Base-by-base conservation (phyloP, 768 basidiomycete genomes). In the Serendipita sp. region DNA sequence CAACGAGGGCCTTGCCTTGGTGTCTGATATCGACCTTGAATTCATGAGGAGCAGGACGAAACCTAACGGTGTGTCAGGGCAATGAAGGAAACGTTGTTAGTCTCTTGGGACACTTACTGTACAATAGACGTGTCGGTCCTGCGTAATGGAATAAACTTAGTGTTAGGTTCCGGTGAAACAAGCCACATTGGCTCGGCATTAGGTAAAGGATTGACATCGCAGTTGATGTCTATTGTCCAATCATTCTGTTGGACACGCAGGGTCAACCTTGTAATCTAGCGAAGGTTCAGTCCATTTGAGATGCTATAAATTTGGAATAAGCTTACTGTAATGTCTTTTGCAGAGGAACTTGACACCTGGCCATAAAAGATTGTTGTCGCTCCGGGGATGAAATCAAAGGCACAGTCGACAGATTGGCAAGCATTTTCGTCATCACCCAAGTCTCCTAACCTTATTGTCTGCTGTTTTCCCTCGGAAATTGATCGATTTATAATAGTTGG, bases 211-310 rank as follows among this genome's bases (percentile, higher is more conserved):
- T 73, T 74, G 1, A 80, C 77, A 23, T 78, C 74, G 62, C 84
- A 74, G 0, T 83, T 80, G 36, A 91, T 72, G 46, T 86, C 78
- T 29, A 92, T 75, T 46, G 75, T 79, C 90, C 90, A 92, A 33
- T 72, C 75, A 43, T 81, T 80, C 71, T 86, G 78, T 63, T 78
- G 76, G 29, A 91, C 69, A 0, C 77, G 81, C 43, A 84, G 66
- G 1, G 81, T 70, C 0, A 86, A 69, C 23, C 55, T 63, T 16
- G 63, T 53, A 13, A 67, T 60, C 65, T 67, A 48, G 5, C 27
- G 13, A 40, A 6, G 40, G 13, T 40, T 46, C 13, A 46, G 5
- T 11, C 27, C 27, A 10, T 3, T 75, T 3, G 74, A 69, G n/a
- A 78, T 67, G 83, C 75, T 71, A 68, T n/a, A 73, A 75, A 72